Percentiles rank a stretch among this genome's conserved stretches.
These are phyloP conservation scores for Claviceps maximensis DNA, from an alignment of 2,329 filamentous ascomycete genomes.

Conservation along the genomic window DNA sequence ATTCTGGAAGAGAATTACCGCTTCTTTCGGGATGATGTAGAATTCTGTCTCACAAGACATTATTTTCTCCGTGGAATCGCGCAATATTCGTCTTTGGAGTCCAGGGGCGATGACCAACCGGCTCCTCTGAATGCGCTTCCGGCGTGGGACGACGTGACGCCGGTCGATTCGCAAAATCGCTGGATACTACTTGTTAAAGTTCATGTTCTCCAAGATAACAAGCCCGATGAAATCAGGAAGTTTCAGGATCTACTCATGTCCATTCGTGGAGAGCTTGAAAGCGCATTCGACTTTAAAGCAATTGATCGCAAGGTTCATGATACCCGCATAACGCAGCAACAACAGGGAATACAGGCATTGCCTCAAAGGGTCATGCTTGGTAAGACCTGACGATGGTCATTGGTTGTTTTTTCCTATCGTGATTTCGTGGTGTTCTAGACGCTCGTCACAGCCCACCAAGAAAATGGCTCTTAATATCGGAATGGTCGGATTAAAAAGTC, in stretches of 20 bases:
- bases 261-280: slow-evolving; percentile 33
- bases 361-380: slow-evolving; percentile 24
- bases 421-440: no score
- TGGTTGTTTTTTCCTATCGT: not conserved
- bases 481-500: no score
- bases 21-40: slow-evolving; percentile 40
- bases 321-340: slow-evolving; percentile 30
- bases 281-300: slow-evolving; percentile 37
- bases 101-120: slow-evolving; percentile 6
- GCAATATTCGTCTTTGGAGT: slow-evolving; percentile 21
- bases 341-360: slow-evolving; percentile 24
- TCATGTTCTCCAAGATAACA: slow-evolving; percentile 41
- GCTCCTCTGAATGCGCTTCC: slow-evolving; percentile 24
- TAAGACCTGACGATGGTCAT: slow-evolving; percentile 13
- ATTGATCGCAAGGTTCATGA: slow-evolving; percentile 42
- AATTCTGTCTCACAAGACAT: slow-evolving; percentile 38
- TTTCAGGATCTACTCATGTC: slow-evolving; percentile 37
- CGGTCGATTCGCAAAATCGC: slow-evolving; percentile 33
- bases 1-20: slow-evolving; percentile 38
- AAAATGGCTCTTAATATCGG: no score
- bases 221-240: slow-evolving; percentile 43
- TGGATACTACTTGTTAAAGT: slow-evolving; percentile 45
- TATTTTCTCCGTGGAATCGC: slow-evolving; percentile 26
- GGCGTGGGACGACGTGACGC: slow-evolving; percentile 31
- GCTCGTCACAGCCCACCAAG: no score